phyloP scores from a whole-genome alignment of 1,284 basidiomycete species.

The Trametes polyzona region DNA sequence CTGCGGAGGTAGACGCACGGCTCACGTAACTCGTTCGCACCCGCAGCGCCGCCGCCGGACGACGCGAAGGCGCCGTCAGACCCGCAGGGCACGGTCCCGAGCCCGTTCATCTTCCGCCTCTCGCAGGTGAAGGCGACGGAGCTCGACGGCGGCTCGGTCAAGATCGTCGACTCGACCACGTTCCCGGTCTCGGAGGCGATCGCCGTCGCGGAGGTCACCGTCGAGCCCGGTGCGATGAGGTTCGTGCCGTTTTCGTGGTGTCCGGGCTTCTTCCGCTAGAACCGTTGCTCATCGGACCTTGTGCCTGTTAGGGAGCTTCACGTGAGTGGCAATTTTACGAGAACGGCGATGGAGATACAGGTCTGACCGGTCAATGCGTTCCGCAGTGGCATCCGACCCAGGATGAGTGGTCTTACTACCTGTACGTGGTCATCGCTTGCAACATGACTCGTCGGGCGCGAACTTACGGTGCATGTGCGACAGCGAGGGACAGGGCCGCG shows the following conservation, averaged over 20 bases:
- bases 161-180: constrained; percentile 62
- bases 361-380: not conserved
- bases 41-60: constrained; percentile 42
- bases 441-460: not conserved
- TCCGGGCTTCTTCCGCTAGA: not conserved
- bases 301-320: constrained; percentile 32
- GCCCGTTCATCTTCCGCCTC: constrained; percentile 57
- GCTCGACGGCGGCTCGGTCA: constrained; percentile 63
- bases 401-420: constrained; percentile 67
- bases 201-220: constrained; percentile 68
- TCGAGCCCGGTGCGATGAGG: constrained; percentile 67
- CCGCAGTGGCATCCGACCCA: constrained; percentile 74
- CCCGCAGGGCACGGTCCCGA: constrained; percentile 55
- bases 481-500: constrained; percentile 58
- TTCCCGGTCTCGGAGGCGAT: constrained; percentile 60
- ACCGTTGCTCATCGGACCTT: not conserved
- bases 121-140: constrained; percentile 56
- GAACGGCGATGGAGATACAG: no score
- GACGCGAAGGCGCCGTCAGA: constrained; percentile 44
- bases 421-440: constrained; percentile 32
- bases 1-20: not conserved
- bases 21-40: not conserved
- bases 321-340: constrained; percentile 20
- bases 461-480: constrained; percentile 26
- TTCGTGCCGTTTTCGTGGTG: constrained; percentile 7